These are phyloP conservation scores for Kwoniella sp. DNA, from an alignment of 768 basidiomycete species.

Conservation along the genomic window DNA sequence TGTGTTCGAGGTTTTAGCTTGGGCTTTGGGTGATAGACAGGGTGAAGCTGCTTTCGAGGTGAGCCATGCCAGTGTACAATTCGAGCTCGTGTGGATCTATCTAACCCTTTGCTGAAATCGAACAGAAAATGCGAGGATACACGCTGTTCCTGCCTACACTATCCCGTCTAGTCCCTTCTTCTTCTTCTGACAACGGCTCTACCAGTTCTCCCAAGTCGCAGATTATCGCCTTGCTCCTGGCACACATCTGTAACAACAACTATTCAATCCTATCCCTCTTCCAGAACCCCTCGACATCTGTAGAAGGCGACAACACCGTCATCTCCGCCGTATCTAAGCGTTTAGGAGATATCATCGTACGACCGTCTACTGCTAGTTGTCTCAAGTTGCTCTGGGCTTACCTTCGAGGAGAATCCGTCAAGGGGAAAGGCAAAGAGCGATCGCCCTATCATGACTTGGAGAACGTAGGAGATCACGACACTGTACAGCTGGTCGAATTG, in stretches of 20 bases:
- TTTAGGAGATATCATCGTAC: constrained; percentile 1
- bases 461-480: constrained; percentile 15
- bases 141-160: constrained; percentile 10
- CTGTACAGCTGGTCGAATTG: constrained; percentile 18
- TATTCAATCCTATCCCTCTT: constrained; percentile 43
- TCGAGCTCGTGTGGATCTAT: no score
- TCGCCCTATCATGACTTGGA: constrained; percentile 4
- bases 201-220: constrained; percentile 19
- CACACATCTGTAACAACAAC: constrained; percentile 48
- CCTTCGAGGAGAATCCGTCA: constrained; percentile 21
- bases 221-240: constrained; percentile 43
- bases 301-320: neutral
- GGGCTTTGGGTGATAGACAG: constrained; percentile 37
- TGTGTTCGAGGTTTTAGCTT: constrained; percentile 37
- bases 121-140: constrained; percentile 24
- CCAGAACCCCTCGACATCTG: constrained; percentile 2
- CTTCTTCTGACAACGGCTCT: constrained; percentile 7
- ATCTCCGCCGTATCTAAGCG: neutral
- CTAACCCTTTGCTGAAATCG: neutral
- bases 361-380: constrained; percentile 12
- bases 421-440: constrained; percentile 38
- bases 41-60: constrained; percentile 35
- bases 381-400: constrained; percentile 36
- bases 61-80: no score
- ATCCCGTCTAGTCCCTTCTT: neutral